Percentiles rank a stretch among this genome's conserved stretches.
Conservation (phyloP, 2,329 filamentous ascomycete genomes). For the Ceratocystiopsis brevicomis region DNA sequence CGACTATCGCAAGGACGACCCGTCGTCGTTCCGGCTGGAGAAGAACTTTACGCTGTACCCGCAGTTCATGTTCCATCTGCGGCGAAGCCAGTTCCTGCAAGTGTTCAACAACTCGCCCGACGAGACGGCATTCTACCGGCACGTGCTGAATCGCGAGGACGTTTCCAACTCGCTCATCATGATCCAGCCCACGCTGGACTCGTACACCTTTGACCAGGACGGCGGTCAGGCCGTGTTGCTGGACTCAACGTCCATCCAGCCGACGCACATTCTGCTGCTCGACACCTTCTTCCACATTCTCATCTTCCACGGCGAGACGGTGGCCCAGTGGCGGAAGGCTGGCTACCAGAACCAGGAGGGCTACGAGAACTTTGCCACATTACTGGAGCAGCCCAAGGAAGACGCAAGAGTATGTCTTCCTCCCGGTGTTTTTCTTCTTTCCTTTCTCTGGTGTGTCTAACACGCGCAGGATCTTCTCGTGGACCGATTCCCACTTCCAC, state of each 20-base stretch:
- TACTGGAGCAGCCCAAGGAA: slow-evolving; percentile 87
- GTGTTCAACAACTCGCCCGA: slow-evolving; percentile 99
- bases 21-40: slow-evolving; percentile 87
- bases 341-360: slow-evolving; percentile 96
- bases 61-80: slow-evolving; percentile 98
- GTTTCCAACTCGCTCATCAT: slow-evolving; percentile 93
- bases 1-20: slow-evolving; percentile 95
- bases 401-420: slow-evolving; percentile 52
- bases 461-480: slow-evolving; percentile 66
- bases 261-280: slow-evolving; percentile 78
- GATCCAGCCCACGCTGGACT: slow-evolving; percentile 96
- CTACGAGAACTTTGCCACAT: slow-evolving; percentile 81
- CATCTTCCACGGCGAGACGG: slow-evolving; percentile 96
- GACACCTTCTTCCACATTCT: slow-evolving; percentile 99
- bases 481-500: slow-evolving; percentile 91
- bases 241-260: slow-evolving; percentile 90
- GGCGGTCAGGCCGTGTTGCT: slow-evolving; percentile 83
- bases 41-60: slow-evolving; percentile 99
- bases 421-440: background rate
- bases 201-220: slow-evolving; percentile 92
- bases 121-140: slow-evolving; percentile 96
- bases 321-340: slow-evolving; percentile 94
- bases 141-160: slow-evolving; percentile 93
- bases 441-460: slow-evolving; percentile 8
- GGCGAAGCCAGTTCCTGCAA: slow-evolving; percentile 90